These are phyloP conservation scores for Vanrija sp. DNA, from an alignment of 1,284 basidiomycete species.

Conservation along the genomic window DNA sequence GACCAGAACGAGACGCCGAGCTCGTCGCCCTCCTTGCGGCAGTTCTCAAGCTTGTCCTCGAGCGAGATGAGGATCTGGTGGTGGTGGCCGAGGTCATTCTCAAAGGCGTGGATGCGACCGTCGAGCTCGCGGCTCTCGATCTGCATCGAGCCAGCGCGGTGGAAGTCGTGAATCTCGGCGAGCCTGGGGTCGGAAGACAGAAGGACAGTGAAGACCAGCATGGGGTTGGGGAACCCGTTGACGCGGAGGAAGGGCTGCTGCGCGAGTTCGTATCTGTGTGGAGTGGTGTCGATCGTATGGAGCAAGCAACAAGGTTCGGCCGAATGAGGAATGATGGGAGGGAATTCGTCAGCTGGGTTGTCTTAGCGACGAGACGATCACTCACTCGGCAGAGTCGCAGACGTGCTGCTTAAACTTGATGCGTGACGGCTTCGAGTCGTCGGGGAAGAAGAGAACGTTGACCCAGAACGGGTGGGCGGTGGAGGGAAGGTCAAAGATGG, in stretches of 20 bases:
- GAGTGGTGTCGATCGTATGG: background rate
- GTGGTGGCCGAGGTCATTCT: slow-evolving; percentile 30
- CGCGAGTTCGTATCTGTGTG: slow-evolving; percentile 40
- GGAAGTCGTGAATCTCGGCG: slow-evolving; percentile 37
- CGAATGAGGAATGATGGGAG: background rate
- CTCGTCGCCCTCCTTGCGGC: slow-evolving; percentile 24
- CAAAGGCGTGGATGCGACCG: slow-evolving; percentile 21
- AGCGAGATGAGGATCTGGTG: slow-evolving; percentile 34
- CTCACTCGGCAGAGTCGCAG: slow-evolving; percentile 46
- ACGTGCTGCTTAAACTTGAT: slow-evolving; percentile 50
- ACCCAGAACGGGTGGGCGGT: slow-evolving; percentile 44
- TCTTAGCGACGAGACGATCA: background rate
- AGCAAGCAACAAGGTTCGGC: background rate
- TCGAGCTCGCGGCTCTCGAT: slow-evolving; percentile 23
- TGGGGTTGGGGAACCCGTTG: slow-evolving; percentile 32
- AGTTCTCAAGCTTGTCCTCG: slow-evolving; percentile 31
- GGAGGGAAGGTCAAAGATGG: slow-evolving; percentile 42
- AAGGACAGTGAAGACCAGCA: slow-evolving; percentile 44
- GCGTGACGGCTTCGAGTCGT: slow-evolving; percentile 36
- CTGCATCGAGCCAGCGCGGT: slow-evolving; percentile 34
- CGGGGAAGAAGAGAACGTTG: slow-evolving; percentile 45
- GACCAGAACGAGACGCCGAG: slow-evolving; percentile 37
- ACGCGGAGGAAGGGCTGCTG: slow-evolving; percentile 35
- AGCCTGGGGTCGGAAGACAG: slow-evolving; percentile 44
- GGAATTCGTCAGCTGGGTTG: slow-evolving; percentile 9